Conservation (phyloP, 2,329 filamentous ascomycete species). For the Arthrobotrys megalospora region DNA sequence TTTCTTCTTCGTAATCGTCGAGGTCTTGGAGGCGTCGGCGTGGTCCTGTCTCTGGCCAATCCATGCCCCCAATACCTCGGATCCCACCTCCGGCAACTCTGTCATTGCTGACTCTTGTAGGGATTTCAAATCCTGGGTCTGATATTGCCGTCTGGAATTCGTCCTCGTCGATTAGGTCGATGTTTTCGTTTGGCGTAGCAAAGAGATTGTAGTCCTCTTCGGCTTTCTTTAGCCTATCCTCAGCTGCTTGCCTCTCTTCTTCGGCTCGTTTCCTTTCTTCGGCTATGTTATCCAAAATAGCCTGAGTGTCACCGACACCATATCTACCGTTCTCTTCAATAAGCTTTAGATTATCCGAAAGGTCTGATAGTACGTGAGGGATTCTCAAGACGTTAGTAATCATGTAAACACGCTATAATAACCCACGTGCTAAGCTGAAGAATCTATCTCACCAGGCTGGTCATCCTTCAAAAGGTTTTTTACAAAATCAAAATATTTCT, state of each 20-base stretch:
- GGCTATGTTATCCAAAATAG: neutral
- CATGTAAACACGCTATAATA: no score
- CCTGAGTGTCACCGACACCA: neutral
- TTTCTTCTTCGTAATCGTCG: conserved; percentile 15
- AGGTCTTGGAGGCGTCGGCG: neutral
- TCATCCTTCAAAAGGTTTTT: conserved; percentile 11
- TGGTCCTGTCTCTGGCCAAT: neutral
- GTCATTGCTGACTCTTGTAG: neutral
- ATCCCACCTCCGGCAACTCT: neutral
- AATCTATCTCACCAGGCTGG: neutral
- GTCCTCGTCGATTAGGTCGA: neutral
- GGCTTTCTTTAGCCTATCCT: neutral
- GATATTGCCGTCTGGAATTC: neutral
- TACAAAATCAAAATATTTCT: conserved; percentile 19
- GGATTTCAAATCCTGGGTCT: neutral
- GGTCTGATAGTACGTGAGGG: neutral
- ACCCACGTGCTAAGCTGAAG: no score
- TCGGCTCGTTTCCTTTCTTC: neutral
- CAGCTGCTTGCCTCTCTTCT: neutral
- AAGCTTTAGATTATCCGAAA: neutral
- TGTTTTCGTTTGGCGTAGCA: neutral
- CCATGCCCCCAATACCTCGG: neutral
- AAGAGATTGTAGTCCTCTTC: neutral
- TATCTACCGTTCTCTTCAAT: neutral
- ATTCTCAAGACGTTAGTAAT: neutral